Conservation (phyloP, 2,329 filamentous ascomycete species). For the Ophiostoma angusticollis region DNA sequence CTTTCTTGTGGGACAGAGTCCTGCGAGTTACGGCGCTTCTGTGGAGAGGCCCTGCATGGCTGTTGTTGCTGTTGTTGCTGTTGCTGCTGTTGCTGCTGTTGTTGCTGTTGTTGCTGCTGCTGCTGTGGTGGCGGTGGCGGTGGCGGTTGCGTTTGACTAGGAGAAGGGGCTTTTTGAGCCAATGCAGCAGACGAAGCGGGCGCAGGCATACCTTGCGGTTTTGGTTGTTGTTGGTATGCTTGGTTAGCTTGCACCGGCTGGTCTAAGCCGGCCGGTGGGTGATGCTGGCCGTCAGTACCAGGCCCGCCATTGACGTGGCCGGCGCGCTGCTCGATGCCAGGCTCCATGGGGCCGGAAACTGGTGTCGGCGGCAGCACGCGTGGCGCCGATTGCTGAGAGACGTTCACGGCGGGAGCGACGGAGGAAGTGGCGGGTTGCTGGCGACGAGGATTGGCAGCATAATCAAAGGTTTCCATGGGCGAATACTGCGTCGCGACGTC, state of each 20-base stretch:
- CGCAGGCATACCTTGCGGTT: neutral
- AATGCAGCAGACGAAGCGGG: too few species aligned
- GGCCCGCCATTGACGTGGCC: conserved; percentile 4
- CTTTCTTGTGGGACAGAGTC: conserved; percentile 18
- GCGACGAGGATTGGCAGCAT: conserved; percentile 15
- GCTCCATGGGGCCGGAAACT: conserved; percentile 17
- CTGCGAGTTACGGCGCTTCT: conserved; percentile 33
- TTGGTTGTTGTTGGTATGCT: neutral
- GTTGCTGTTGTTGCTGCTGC: neutral
- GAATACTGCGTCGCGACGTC: conserved; percentile 37
- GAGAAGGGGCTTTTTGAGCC: too few species aligned
- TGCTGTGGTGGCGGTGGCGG: neutral
- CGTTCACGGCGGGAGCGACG: neutral
- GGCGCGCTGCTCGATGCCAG: conserved; percentile 16
- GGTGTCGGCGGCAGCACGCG: conserved; percentile 19
- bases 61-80: conserved; percentile 9
- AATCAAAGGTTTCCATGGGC: conserved; percentile 34
- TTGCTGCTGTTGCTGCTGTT: neutral
- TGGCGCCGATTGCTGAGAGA: conserved; percentile 6
- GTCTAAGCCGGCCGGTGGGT: too few species aligned
- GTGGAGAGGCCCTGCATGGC: conserved; percentile 13
- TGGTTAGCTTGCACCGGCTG: neutral
- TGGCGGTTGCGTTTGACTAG: neutral
- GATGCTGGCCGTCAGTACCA: neutral
- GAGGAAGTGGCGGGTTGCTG: conserved; percentile 1